A percentile compares a stretch with the other conserved stretches of the same genome.
Evolutionary conservation across 352 stramenopile species (phyloP).

Genomic region (Globisporangium takayamanum): DNA sequence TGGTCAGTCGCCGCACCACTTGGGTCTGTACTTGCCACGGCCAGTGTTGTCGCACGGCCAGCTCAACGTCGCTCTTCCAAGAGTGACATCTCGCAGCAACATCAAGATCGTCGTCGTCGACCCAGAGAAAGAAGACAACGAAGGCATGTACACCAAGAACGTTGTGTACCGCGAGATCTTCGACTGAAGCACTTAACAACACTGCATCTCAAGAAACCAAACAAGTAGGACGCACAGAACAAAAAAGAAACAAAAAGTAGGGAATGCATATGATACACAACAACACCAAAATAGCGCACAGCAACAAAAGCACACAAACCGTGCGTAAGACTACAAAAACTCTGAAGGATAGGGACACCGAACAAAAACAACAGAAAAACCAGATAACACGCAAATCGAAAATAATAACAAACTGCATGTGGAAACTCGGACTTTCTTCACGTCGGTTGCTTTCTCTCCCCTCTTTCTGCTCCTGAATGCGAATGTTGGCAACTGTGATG

Average conservation of each 20-base stretch:
- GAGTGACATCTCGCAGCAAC: constrained; percentile 8
- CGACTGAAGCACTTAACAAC: neutral
- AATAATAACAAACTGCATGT: too few relatives aligned
- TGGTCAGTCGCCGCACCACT: constrained; percentile 10
- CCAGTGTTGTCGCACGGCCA: constrained; percentile 20
- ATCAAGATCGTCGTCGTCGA: constrained; percentile 15
- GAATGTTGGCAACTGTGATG: too few relatives aligned
- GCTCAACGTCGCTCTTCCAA: constrained; percentile 17
- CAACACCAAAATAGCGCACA: neutral
- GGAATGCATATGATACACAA: neutral
- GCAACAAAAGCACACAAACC: too few relatives aligned
- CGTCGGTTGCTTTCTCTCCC: too few relatives aligned
- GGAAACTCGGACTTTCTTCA: too few relatives aligned
- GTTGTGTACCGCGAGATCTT: constrained; percentile 16
- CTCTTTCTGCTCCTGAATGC: too few relatives aligned
- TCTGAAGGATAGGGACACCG: too few relatives aligned
- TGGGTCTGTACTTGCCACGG: constrained; percentile 12
- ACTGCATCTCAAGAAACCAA: too few relatives aligned
- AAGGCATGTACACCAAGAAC: constrained; percentile 1
- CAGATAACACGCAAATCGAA: too few relatives aligned
- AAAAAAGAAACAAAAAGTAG: neutral
- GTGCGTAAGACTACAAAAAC: too few relatives aligned
- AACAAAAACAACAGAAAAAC: too few relatives aligned
- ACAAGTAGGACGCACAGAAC: neutral
- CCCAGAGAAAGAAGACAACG: constrained; percentile 4